Evolutionary conservation across 257 asterid species (phyloP), one percentile per base, ranked within the genome.

Genomic region (Lycium barbarum): DNA sequence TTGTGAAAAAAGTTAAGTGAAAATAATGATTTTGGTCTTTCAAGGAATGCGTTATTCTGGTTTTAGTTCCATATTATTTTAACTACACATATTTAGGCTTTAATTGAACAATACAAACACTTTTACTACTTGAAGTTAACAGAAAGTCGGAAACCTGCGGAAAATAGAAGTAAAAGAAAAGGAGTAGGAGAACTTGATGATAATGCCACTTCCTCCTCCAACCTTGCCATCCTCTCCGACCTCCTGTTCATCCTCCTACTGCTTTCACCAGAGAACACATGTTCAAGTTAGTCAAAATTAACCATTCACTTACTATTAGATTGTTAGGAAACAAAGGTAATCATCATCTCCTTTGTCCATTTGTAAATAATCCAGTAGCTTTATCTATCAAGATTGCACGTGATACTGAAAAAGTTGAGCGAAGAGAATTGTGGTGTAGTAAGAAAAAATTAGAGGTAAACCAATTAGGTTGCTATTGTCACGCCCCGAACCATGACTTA

Each of bases 331-430:
- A 43, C 55, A 49, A 72, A 45, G 58, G 26, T 72, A 45, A 72
- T 72, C 58, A 72, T 72, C 8, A 72, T 72, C 8, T 47, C 80
- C 79, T 71, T 49, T 72, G 80, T n/a, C 38, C 17, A 45, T 72
- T 71, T 72, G 58, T 72, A 72, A 45, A 45, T 72, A 72, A 45
- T 72, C 49, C 74, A 67, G 18, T n/a, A 11, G 80, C 26, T 63
- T 65, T 65, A 65, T 72, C 80, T 72, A 72, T 72, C 58, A 72
- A 43, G 57, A n/a, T 72, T 72, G 80, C 57, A 26, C 35, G 10
- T 72, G 33, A 43, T n/a, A 12, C 57, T 43, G 57, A 13, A 72
- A 72, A 9, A 43, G 55, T 72, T 72, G 57, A 10, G 36, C 22
- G 57, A 45, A 72, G 12, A 72, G 55, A 72, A 72, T n/a, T 72